Evolutionary conservation across 208 protist species (phyloP).

Genomic region (Wallacemonas sp.): DNA sequence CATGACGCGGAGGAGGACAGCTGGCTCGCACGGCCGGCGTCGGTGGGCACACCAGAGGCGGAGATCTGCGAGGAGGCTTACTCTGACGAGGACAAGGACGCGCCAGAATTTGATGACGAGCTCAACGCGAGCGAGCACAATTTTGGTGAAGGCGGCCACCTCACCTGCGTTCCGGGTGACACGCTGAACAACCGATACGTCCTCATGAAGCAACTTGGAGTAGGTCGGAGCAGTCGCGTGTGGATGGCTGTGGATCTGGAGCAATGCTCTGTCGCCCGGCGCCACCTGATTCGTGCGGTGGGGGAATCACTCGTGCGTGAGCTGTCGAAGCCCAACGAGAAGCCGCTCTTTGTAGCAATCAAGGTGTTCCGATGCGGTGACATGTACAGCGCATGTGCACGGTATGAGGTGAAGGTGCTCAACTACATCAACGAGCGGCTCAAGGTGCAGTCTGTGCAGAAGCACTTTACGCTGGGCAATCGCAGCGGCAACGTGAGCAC

Average conservation of each 20-base stretch:
- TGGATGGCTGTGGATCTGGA: conserved; percentile 71
- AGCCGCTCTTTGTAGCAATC: conserved; percentile 66
- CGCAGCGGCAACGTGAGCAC: background rate
- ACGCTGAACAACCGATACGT: conserved; percentile 61
- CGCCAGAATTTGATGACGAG: conserved; percentile 14
- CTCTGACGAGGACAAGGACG: conserved; percentile 10
- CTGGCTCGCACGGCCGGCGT: background rate
- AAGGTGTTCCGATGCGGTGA: conserved; percentile 68
- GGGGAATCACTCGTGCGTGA: conserved; percentile 34
- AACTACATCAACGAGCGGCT: conserved; percentile 55
- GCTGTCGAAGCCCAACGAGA: conserved; percentile 34
- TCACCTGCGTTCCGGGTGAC: conserved; percentile 61
- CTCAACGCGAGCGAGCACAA: conserved; percentile 33
- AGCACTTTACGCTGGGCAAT: conserved; percentile 8
- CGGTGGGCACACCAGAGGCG: background rate
- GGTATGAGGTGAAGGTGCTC: conserved; percentile 49
- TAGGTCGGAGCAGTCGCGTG: conserved; percentile 55
- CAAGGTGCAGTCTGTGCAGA: conserved; percentile 26
- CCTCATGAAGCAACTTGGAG: conserved; percentile 46
- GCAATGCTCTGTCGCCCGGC: conserved; percentile 42
- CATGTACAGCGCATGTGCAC: conserved; percentile 36
- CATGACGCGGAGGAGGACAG: conserved; percentile 1
- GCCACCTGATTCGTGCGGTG: conserved; percentile 37
- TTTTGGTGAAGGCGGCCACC: conserved; percentile 52
- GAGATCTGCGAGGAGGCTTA: conserved; percentile 5